Evolutionary conservation across 805 yeast species (phyloP).

Genomic region (Pachysolen tannophilus): DNA sequence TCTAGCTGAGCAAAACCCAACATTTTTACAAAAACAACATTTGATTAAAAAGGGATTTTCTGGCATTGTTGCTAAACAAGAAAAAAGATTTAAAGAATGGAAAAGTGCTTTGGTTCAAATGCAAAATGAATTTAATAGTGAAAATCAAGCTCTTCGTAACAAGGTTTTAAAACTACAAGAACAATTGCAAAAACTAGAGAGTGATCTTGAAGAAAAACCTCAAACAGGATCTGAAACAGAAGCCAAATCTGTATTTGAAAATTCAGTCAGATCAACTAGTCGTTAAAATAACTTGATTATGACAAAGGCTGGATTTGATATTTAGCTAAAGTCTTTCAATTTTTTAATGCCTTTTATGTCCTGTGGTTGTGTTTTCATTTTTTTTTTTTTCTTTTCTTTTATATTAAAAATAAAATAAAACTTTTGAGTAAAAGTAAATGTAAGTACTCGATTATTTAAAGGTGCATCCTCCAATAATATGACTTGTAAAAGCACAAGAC

Average conservation of each 20-base stretch:
- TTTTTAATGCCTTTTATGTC: too few species aligned
- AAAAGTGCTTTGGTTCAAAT: slow-evolving; percentile 43
- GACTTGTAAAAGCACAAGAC: too few species aligned
- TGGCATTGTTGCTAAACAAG: slow-evolving; percentile 39
- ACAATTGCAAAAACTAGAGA: slow-evolving; percentile 10
- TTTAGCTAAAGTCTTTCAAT: too few species aligned
- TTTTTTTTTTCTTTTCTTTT: too few species aligned
- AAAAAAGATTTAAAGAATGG: slow-evolving; percentile 55
- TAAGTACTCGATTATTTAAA: too few species aligned
- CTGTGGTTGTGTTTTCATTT: too few species aligned
- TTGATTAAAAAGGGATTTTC: slow-evolving; percentile 34
- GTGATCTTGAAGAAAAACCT: background rate
- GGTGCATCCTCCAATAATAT: too few species aligned
- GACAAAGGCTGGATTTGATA: too few species aligned
- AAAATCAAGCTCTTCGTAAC: slow-evolving; percentile 35
- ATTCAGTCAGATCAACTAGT: too few species aligned
- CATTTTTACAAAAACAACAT: slow-evolving; percentile 35
- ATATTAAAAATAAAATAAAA: too few species aligned
- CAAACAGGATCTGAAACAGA: background rate
- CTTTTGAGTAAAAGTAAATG: too few species aligned
- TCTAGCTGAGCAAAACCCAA: slow-evolving; percentile 36
- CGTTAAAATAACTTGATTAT: too few species aligned
- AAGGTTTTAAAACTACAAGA: slow-evolving; percentile 29
- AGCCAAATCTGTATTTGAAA: slow-evolving; percentile 1
- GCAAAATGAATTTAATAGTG: slow-evolving; percentile 49